Evolutionary conservation across 83 land plant species (phyloP).

Genomic region (Thuja plicata): DNA sequence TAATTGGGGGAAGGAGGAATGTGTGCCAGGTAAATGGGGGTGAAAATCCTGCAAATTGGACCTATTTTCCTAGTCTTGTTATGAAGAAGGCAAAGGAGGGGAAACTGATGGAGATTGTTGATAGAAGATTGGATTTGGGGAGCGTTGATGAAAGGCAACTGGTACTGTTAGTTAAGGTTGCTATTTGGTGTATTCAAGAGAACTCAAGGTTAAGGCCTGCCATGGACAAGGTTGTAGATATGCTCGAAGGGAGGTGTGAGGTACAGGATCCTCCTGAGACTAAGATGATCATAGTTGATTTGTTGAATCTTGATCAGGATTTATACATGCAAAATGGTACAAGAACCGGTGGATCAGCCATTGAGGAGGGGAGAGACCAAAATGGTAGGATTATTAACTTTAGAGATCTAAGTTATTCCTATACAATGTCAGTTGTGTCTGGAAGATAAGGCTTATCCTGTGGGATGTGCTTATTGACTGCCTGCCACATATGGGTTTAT

Average conservation of each 20-base stretch:
- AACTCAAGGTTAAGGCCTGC: slow-evolving; percentile 50
- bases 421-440: neutral
- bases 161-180: slow-evolving; percentile 34
- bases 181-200: slow-evolving; percentile 76
- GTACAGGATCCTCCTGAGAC: slow-evolving; percentile 59
- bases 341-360: neutral
- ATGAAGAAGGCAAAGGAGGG: slow-evolving; percentile 47
- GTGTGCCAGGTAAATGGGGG: slow-evolving; percentile 17
- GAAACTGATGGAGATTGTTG: slow-evolving; percentile 62
- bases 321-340: neutral
- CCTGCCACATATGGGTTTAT: too few species aligned
- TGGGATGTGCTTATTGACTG: too few species aligned
- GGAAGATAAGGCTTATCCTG: neutral
- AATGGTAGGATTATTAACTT: neutral
- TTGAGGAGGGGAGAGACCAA: neutral
- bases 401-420: neutral
- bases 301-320: slow-evolving; percentile 25
- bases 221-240: slow-evolving; percentile 64
- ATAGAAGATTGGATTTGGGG: slow-evolving; percentile 27
- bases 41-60: slow-evolving; percentile 23
- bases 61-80: slow-evolving; percentile 50
- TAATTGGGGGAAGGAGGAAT: slow-evolving; percentile 55
- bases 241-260: slow-evolving; percentile 54
- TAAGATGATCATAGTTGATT: slow-evolving; percentile 42
- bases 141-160: slow-evolving; percentile 36